Percentiles rank a stretch among this genome's conserved stretches.
Evolutionary conservation across 371 early-diverging fungal genomes (phyloP).

Genomic region (Syncephalastrum monosporum): DNA sequence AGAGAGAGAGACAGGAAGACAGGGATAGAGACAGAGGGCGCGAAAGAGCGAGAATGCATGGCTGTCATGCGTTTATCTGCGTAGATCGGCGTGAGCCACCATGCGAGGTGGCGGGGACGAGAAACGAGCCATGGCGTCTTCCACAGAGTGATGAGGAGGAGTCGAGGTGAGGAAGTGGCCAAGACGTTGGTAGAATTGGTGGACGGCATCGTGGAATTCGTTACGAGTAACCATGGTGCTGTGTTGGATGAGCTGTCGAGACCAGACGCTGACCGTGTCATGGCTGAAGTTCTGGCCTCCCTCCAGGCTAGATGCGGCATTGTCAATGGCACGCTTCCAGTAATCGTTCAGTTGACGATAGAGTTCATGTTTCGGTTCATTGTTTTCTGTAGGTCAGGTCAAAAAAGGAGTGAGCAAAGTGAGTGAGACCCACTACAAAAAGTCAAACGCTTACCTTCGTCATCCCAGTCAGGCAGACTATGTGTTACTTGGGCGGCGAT

Average conservation of each 20-base stretch:
- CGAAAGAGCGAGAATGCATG: not conserved
- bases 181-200: constrained; percentile 65
- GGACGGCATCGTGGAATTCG: constrained; percentile 59
- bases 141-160: constrained; percentile 24
- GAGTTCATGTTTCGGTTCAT: constrained; percentile 62
- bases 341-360: constrained; percentile 72
- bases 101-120: constrained; percentile 29
- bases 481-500: constrained; percentile 72
- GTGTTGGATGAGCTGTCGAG: constrained; percentile 59
- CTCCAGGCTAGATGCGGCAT: constrained; percentile 67
- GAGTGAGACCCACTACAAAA: not conserved
- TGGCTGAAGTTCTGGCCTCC: constrained; percentile 79
- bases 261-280: constrained; percentile 80
- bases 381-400: constrained; percentile 42
- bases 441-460: constrained; percentile 22
- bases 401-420: not conserved
- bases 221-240: constrained; percentile 52
- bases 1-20: not conserved
- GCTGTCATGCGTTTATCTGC: constrained; percentile 11
- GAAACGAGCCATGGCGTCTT: constrained; percentile 21
- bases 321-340: constrained; percentile 77
- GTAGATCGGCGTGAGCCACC: constrained; percentile 32
- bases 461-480: constrained; percentile 85
- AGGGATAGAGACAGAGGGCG: not conserved
- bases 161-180: constrained; percentile 54